These are phyloP conservation scores for Apiospora pterosperma DNA, from an alignment of 2,329 filamentous ascomycete genomes.

Conservation along the genomic window DNA sequence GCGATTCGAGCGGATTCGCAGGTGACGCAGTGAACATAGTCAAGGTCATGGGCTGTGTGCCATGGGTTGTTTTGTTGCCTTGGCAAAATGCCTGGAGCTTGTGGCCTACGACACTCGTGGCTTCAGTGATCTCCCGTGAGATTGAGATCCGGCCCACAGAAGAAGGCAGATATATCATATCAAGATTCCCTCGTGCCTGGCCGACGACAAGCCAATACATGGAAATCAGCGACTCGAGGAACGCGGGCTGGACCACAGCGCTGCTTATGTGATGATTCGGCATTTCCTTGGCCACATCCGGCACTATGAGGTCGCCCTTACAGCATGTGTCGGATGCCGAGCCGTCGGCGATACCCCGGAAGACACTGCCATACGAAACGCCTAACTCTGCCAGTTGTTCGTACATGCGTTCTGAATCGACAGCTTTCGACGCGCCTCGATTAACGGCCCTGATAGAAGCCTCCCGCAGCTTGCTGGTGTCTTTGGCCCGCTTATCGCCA, in stretches of 20 bases:
- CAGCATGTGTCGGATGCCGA: constrained; percentile 33
- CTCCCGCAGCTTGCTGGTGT: constrained; percentile 15
- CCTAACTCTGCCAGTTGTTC: constrained; percentile 20
- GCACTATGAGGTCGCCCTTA: constrained; percentile 30
- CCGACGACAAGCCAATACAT: constrained; percentile 38
- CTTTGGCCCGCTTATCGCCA: constrained; percentile 12
- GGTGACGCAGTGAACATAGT: constrained; percentile 25
- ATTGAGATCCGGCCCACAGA: constrained; percentile 36
- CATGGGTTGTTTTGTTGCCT: constrained; percentile 22
- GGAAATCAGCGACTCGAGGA: constrained; percentile 38
- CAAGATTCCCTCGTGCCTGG: constrained; percentile 23
- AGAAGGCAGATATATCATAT: constrained; percentile 40
- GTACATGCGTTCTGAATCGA: constrained; percentile 40
- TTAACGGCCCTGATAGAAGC: constrained; percentile 25
- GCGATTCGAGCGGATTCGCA: constrained; percentile 8
- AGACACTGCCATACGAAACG: constrained; percentile 14
- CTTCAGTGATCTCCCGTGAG: constrained; percentile 23
- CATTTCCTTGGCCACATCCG: constrained; percentile 37
- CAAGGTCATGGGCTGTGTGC: constrained; percentile 33
- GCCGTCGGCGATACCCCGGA: constrained; percentile 40
- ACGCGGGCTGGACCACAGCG: constrained; percentile 33
- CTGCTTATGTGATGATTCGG: constrained; percentile 31
- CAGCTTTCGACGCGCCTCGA: constrained; percentile 20
- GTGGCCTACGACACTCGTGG: constrained; percentile 25
- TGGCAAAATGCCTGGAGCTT: constrained; percentile 33